Evolutionary conservation across 2,329 filamentous ascomycete species (phyloP).

Genomic region (Periconia sp.): DNA sequence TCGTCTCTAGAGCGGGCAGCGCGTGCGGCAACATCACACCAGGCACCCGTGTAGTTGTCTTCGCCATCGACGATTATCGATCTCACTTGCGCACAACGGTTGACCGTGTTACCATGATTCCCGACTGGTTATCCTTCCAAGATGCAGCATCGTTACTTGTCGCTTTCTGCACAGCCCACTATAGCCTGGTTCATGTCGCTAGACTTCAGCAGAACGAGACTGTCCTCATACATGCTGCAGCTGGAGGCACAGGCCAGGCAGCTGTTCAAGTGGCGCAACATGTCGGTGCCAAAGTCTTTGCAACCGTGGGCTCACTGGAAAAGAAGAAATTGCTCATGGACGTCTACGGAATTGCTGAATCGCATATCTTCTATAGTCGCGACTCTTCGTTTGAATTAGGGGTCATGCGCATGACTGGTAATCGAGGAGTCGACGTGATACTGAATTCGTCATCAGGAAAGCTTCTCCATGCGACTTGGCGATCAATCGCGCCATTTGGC

Average conservation of each 20-base stretch:
- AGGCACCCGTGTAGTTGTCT: too few species aligned
- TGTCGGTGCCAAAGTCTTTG: constrained; percentile 24
- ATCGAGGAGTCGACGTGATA: constrained; percentile 42
- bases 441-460: constrained; percentile 39
- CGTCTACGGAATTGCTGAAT: constrained; percentile 26
- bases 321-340: constrained; percentile 6
- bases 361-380: constrained; percentile 41
- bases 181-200: constrained; percentile 27
- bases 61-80: background rate
- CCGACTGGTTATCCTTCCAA: constrained; percentile 13
- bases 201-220: constrained; percentile 35
- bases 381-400: constrained; percentile 32
- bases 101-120: background rate
- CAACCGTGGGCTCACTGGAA: constrained; percentile 16
- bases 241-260: constrained; percentile 29
- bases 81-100: background rate
- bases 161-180: constrained; percentile 19
- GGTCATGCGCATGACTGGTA: constrained; percentile 28
- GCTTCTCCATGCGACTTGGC: constrained; percentile 28
- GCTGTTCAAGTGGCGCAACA: constrained; percentile 26
- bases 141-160: constrained; percentile 16
- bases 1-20: too few species aligned
- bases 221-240: constrained; percentile 31
- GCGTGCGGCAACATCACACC: too few species aligned
- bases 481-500: constrained; percentile 36